Percentiles rank a stretch among this genome's conserved stretches.
These are phyloP conservation scores for Mediolabrus comicus DNA, from an alignment of 108 stramenopile species.

Conservation along the genomic window DNA sequence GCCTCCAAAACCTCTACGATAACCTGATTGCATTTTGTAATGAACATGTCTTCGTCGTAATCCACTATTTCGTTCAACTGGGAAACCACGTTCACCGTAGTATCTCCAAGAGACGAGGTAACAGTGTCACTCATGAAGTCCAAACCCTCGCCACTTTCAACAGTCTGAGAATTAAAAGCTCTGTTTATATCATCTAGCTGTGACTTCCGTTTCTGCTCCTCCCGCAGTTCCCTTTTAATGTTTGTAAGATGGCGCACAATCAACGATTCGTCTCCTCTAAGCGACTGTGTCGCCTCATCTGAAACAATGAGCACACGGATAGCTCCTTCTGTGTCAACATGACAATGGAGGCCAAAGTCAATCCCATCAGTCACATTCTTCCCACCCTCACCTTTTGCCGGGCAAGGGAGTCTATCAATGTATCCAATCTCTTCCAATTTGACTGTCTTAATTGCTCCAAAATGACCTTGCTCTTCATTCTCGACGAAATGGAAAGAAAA, in stretches of 20 bases:
- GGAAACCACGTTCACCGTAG: conserved; percentile 8
- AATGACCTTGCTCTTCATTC: conserved; percentile 73
- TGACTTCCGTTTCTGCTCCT: conserved; percentile 39
- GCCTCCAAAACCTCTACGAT: conserved; percentile 85
- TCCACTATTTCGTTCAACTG: conserved; percentile 34
- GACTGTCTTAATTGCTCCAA: conserved; percentile 63
- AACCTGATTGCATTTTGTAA: conserved; percentile 66
- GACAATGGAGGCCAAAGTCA: conserved; percentile 51
- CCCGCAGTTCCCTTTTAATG: conserved; percentile 46
- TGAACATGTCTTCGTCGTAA: conserved; percentile 40
- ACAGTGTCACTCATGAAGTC: not conserved
- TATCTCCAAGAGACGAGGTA: not conserved
- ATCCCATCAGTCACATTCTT: not conserved
- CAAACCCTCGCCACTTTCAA: not conserved
- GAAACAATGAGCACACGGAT: conserved; percentile 78
- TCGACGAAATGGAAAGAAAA: conserved; percentile 61
- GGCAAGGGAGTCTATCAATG: conserved; percentile 58
- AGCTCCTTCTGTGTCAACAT: conserved; percentile 80
- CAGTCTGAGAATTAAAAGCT: conserved; percentile 1
- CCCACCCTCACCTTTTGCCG: conserved; percentile 18
- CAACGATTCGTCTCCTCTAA: conserved; percentile 42
- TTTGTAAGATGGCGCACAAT: conserved; percentile 53
- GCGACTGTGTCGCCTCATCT: conserved; percentile 40
- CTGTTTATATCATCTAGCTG: conserved; percentile 28
- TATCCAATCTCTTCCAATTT: conserved; percentile 90